Evolutionary conservation across 495 filamentous ascomycete genomes (phyloP), one percentile per base, ranked within the genome.

Genomic region (Penicillium waksmanii): DNA sequence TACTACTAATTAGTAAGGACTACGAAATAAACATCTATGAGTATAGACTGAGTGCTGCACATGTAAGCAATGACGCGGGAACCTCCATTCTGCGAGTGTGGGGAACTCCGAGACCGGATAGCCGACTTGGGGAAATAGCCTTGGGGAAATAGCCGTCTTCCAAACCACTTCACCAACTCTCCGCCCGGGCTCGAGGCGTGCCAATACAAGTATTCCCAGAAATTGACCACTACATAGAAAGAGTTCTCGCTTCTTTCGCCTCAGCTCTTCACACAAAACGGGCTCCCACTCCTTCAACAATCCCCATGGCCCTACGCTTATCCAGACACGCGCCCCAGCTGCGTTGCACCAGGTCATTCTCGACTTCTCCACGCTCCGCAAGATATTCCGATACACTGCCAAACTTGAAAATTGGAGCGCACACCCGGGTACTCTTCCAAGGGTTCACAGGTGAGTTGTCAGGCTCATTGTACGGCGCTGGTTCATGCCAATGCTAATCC

Each of bases 361-460:
- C 80, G 2, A 76, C 73, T 3, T 76, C 73, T 3, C 61, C 70
- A 8, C 64, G 64, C 56, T 56, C 31, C 0, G 51, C 68, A 5
- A 69, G 63, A 35, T 88, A 88, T 68, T 77, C 80, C 12, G 82
- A 88, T 60, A 97, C 92, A 0, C 81, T 93, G 6, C 76, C 77
- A 1, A 92, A 92, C 59, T 79, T 96, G 40, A 91, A 87, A 55
- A 92, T 97, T 55, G 88, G 89, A 4, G 80, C 80, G 8, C 83
- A 93, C 70, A 97, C 93, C 0, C 78, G 84, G 12, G 91, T 97
- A 38, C 85, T 96, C 48, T 97, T 90, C 66, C 92, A 96, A 73
- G 92, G 93, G 0, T 96, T 96, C 72, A 96, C 92, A 25, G 93
- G 93, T 80, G 63, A 47, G 55, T 43, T 25, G 18, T 48, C 12